phyloP scores from a whole-genome alignment of 1,139 yeast species.

The Taphrina communis region DNA sequence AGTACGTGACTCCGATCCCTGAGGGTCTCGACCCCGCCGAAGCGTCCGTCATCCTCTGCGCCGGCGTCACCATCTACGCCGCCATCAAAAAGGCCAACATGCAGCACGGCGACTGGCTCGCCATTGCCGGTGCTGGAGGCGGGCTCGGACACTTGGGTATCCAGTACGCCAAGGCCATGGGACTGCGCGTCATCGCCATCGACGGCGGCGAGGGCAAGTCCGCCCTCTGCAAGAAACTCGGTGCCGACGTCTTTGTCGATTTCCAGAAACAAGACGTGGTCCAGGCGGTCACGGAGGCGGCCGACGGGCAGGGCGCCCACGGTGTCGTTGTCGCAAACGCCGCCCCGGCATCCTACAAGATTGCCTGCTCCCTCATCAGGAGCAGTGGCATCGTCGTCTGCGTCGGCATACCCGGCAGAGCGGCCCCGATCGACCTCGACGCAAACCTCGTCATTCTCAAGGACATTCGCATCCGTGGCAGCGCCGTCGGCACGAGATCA shows the following conservation, averaged over 20 bases:
- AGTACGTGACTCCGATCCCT: constrained; percentile 82
- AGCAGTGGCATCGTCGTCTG: constrained; percentile 41
- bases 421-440: constrained; percentile 34
- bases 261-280: constrained; percentile 53
- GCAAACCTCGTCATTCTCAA: constrained; percentile 61
- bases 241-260: constrained; percentile 71
- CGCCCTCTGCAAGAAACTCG: constrained; percentile 30
- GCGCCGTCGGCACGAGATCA: constrained; percentile 81
- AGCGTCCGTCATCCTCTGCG: constrained; percentile 59
- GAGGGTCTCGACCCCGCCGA: constrained; percentile 71
- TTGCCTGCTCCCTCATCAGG: constrained; percentile 27
- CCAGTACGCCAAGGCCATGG: constrained; percentile 84
- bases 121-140: constrained; percentile 83
- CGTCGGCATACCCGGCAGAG: constrained; percentile 41
- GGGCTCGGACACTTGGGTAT: constrained; percentile 82
- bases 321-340: constrained; percentile 39
- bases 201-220: constrained; percentile 64
- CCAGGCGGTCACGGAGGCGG: constrained; percentile 28
- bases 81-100: constrained; percentile 74
- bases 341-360: constrained; percentile 31
- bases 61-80: constrained; percentile 84
- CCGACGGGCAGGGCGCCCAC: constrained; percentile 35
- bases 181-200: constrained; percentile 74
- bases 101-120: constrained; percentile 78
- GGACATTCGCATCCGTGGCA: constrained; percentile 70